These are phyloP conservation scores for Sorghum bicolor DNA, from an alignment of 176 grass and related monocot genomes.

Conservation along the genomic window DNA sequence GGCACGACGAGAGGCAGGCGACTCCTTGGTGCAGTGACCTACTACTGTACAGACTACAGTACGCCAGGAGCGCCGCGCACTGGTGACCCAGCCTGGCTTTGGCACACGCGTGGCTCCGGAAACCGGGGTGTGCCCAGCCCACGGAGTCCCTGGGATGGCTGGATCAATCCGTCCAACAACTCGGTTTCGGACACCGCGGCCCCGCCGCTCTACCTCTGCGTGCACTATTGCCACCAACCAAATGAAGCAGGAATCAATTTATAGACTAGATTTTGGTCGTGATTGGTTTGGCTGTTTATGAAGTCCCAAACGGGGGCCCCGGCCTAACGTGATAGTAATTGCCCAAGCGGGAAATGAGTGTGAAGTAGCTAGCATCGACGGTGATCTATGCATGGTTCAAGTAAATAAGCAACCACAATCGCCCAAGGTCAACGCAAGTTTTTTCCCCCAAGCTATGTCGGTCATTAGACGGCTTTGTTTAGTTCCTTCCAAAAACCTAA, in stretches of 20 bases:
- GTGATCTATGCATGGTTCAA: too few species aligned
- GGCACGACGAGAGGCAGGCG: background rate
- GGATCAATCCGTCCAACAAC: background rate
- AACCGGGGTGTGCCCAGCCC: background rate
- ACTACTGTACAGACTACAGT: too few species aligned
- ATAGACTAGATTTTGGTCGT: background rate
- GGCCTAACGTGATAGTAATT: too few species aligned
- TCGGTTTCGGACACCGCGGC: background rate
- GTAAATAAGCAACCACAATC: too few species aligned
- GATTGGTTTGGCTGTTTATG: background rate
- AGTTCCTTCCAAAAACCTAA: too few species aligned
- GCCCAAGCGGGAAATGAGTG: too few species aligned
- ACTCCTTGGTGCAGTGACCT: background rate
- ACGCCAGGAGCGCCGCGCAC: background rate
- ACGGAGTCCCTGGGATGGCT: background rate
- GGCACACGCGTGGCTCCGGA: background rate
- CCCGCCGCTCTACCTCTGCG: background rate
- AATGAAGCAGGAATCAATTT: background rate
- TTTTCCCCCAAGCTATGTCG: too few species aligned
- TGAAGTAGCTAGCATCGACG: too few species aligned
- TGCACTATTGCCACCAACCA: background rate
- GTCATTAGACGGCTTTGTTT: too few species aligned
- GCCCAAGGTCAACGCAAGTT: too few species aligned
- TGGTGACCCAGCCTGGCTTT: too few species aligned
- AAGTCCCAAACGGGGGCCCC: background rate